These are phyloP conservation scores for Trametes gibbosa DNA, from an alignment of 768 basidiomycete genomes.

Conservation along the genomic window DNA sequence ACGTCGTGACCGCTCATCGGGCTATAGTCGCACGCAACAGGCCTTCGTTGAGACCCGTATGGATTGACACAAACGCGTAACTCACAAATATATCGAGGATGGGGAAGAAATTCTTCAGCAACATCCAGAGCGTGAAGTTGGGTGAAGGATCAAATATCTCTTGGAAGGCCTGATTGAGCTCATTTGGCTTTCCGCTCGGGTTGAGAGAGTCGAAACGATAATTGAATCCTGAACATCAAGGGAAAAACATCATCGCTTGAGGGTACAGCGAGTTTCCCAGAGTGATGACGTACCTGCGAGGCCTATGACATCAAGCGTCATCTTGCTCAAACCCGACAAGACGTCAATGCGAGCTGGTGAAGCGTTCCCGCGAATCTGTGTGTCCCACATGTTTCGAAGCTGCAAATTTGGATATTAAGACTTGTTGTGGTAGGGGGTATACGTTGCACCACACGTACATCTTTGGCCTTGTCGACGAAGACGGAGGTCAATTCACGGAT, in stretches of 20 bases:
- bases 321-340: constrained; percentile 32
- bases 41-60: no score
- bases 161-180: constrained; percentile 31
- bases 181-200: constrained; percentile 25
- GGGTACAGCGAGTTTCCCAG: no score
- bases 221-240: constrained; percentile 36
- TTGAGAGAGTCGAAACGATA: constrained; percentile 33
- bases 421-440: no score
- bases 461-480: constrained; percentile 53
- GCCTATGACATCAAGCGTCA: constrained; percentile 44
- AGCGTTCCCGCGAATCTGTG: constrained; percentile 30
- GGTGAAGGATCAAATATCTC: constrained; percentile 21
- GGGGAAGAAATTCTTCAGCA: constrained; percentile 22
- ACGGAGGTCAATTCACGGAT: constrained; percentile 55
- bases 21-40: constrained; percentile 11
- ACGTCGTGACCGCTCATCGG: constrained; percentile 3
- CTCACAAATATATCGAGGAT: constrained; percentile 24
- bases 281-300: constrained; percentile 34
- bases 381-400: constrained; percentile 25
- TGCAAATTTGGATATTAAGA: not conserved
- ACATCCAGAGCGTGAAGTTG: not conserved
- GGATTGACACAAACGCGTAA: no score
- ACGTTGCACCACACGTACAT: constrained; percentile 41
- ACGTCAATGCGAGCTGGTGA: constrained; percentile 29
- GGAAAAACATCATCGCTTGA: not conserved